These are phyloP conservation scores for Alternaria incomplexa DNA, from an alignment of 2,329 filamentous ascomycete species.

Conservation along the genomic window DNA sequence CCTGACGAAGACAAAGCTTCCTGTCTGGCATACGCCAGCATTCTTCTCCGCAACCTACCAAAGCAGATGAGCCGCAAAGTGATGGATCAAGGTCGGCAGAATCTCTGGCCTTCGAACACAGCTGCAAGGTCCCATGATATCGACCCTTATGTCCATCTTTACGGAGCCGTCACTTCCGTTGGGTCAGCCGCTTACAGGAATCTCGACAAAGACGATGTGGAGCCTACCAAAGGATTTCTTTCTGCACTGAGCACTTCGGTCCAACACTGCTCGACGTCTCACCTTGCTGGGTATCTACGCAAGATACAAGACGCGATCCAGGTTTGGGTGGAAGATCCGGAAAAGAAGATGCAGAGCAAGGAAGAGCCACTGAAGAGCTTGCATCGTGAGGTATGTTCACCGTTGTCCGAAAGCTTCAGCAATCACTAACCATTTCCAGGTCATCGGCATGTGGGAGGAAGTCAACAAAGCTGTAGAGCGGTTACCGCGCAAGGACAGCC, in stretches of 20 bases:
- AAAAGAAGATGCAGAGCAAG: slow-evolving; percentile 39
- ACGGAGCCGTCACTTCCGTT: slow-evolving; percentile 62
- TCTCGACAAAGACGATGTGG: slow-evolving; percentile 48
- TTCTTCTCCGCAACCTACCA: slow-evolving; percentile 46
- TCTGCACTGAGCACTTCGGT: slow-evolving; percentile 56
- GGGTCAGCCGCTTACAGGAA: slow-evolving; percentile 63
- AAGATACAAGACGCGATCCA: slow-evolving; percentile 67
- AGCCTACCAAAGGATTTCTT: slow-evolving; percentile 57
- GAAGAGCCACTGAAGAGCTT: slow-evolving; percentile 26
- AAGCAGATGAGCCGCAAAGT: slow-evolving; percentile 52
- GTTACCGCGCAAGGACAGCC: slow-evolving; percentile 64
- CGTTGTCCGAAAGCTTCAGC: slow-evolving; percentile 13
- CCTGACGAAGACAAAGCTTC: slow-evolving; percentile 25
- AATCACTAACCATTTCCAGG: slow-evolving; percentile 23
- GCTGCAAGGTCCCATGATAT: slow-evolving; percentile 46
- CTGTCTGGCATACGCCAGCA: slow-evolving; percentile 38
- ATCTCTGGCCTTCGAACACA: slow-evolving; percentile 67
- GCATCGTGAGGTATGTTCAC: slow-evolving; percentile 30
- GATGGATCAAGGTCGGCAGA: slow-evolving; percentile 68
- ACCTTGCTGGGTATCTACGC: slow-evolving; percentile 63
- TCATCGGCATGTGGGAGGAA: slow-evolving; percentile 49
- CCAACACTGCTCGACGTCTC: slow-evolving; percentile 49
- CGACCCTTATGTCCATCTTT: slow-evolving; percentile 71
- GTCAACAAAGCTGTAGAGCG: slow-evolving; percentile 61
- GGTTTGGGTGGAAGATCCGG: slow-evolving; percentile 67